Conservation (phyloP, 2,329 filamentous ascomycete genomes). For the Knufia fluminis region DNA sequence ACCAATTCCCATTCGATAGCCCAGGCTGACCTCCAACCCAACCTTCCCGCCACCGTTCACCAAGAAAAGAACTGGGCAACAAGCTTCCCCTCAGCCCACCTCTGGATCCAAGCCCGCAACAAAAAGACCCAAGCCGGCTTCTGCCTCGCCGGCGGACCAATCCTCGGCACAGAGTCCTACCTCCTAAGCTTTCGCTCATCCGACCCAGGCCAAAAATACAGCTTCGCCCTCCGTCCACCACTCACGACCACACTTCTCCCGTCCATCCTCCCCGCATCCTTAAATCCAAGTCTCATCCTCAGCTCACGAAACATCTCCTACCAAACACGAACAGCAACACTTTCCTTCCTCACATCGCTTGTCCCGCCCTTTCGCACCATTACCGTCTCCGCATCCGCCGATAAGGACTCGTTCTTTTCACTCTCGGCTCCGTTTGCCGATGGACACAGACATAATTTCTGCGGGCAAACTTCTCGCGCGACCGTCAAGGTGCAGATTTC, state of each 20-base stretch:
- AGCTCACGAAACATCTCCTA: not conserved
- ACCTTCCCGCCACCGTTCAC: not conserved
- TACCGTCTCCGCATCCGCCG: not conserved
- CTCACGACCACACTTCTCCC: not conserved
- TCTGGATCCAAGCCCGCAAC: constrained; percentile 8
- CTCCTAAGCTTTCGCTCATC: not conserved
- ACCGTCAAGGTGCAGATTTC: not conserved
- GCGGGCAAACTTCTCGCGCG: not conserved
- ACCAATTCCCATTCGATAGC: not conserved
- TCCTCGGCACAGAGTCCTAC: constrained; percentile 3
- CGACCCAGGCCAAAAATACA: not conserved
- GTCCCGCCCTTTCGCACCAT: not conserved
- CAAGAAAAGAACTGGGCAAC: constrained; percentile 9
- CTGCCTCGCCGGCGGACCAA: constrained; percentile 3
- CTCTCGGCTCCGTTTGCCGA: not conserved
- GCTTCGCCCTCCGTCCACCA: not conserved
- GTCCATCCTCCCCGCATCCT: not conserved
- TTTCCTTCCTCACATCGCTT: constrained; percentile 21
- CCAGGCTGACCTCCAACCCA: not conserved
- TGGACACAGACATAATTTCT: not conserved
- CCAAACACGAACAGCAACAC: not conserved
- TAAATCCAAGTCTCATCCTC: not conserved
- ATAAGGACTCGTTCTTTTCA: not conserved
- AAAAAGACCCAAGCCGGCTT: not conserved
- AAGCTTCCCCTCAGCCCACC: constrained; percentile 6